Conservation (phyloP, 495 filamentous ascomycete species). For the Xylaria nigripes region DNA sequence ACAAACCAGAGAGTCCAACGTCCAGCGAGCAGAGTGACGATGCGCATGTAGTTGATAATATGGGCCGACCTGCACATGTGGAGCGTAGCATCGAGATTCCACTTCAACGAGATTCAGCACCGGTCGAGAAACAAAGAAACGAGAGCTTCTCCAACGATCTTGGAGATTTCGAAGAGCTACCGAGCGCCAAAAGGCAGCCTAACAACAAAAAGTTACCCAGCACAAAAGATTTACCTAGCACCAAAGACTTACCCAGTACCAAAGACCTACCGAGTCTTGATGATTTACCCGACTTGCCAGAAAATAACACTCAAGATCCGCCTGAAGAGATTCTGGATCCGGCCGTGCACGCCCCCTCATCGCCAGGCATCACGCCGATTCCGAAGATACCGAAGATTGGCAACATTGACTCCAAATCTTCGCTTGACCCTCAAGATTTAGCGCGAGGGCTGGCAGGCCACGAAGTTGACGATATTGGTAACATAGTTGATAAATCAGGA, state of each 20-base stretch:
- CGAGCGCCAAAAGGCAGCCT: too few species aligned
- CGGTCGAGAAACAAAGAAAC: slow-evolving; percentile 4
- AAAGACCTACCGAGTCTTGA: slow-evolving; percentile 14
- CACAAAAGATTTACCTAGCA: too few species aligned
- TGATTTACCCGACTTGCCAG: slow-evolving; percentile 14
- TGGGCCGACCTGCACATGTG: slow-evolving; percentile 22
- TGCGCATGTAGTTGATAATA: slow-evolving; percentile 16
- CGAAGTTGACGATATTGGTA: slow-evolving; percentile 61
- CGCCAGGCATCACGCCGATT: slow-evolving; percentile 21
- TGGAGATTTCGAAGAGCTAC: slow-evolving; percentile 15
- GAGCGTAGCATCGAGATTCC: slow-evolving; percentile 25
- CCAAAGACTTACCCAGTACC: slow-evolving; percentile 14
- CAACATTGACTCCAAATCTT: slow-evolving; percentile 17
- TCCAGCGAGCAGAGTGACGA: neutral
- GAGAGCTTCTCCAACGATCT: slow-evolving; percentile 12
- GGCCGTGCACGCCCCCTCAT: slow-evolving; percentile 19
- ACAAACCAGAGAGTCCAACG: neutral
- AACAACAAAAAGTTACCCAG: too few species aligned
- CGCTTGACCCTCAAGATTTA: slow-evolving; percentile 26
- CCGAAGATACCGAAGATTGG: slow-evolving; percentile 24
- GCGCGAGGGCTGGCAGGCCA: slow-evolving; percentile 56
- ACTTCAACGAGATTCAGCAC: slow-evolving; percentile 14
- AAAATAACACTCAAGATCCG: slow-evolving; percentile 17
- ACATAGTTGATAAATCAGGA: slow-evolving; percentile 61
- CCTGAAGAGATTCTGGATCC: slow-evolving; percentile 25